Evolutionary conservation across 1,284 basidiomycete genomes (phyloP), one percentile per base, ranked within the genome.

Genomic region (Ganoderma sinense): DNA sequence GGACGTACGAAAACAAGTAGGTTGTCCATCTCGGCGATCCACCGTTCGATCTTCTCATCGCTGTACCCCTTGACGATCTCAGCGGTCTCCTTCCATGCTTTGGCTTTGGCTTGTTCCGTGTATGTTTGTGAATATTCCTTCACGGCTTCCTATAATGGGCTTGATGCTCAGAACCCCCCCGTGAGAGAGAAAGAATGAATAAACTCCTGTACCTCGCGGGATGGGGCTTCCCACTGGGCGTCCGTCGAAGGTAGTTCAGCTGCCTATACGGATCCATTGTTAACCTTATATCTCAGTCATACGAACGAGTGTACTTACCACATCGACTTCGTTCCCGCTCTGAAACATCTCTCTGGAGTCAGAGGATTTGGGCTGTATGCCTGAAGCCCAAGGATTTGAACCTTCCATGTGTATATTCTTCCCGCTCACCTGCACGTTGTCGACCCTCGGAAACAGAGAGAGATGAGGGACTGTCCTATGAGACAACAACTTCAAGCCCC

Each of bases 1-100:
- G 13, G 18, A 69, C 67, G 23, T n/a, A 71, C 70, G 41, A 48
- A 71, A 11, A 71, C 67, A 13, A 71, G 70, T 2, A 69, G 41
- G 11, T 68, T 69, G 16, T 71, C 70, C 18, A 71, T 69, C 40
- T 71, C 70, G 6, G 59, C 58, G 13, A 66, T 67, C 70, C 70
- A 71, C 2, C 70, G 62, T 11, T 56, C 26, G 2, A 67, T 41
- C 51, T 51, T 64, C 20, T 66, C 65, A 29, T 71, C 68, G 51
- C 55, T 64, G 20, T 67, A 68, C 1, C 6, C 33, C 11, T 67
- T 59, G 13, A 71, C 62, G n/a, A 55, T 53, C 31, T 40, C 33
- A 0, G 31, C 48, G n/a, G 33, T 53, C 16, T 26, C 23, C 33
- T 48, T 13, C 48, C 48, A 64, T n/a, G 62, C 62, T 11, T 41